Evolutionary conservation across 1,284 basidiomycete genomes (phyloP), one percentile per base, ranked within the genome.

Genomic region (Bondarzewia mesenterica): DNA sequence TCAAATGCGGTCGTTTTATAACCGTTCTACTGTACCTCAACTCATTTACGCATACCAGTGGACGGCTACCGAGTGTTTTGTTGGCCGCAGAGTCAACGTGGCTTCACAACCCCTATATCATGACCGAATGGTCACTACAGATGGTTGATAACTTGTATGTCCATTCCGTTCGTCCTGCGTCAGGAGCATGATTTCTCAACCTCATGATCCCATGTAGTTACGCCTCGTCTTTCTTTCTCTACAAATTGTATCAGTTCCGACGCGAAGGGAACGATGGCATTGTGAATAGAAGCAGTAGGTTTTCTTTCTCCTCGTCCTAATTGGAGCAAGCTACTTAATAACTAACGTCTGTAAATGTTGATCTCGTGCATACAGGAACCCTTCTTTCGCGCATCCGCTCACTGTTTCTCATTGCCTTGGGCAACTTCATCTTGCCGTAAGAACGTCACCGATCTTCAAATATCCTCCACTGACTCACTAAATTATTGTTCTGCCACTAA

Each of bases 341-440:
- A n/a, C n/a, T n/a, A n/a, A n/a, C n/a, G n/a, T n/a, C n/a, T n/a
- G n/a, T n/a, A n/a, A n/a, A n/a, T 40, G 44, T 47, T 32, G 40
- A 54, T 20, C 44, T 41, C n/a, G 41, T 42, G 20, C 20, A 21
- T n/a, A 22, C 21, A 58, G 58, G 54, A 40, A 50, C 50, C 18
- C 51, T 59, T 6, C 47, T 59, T 16, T 42, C 49, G 12, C 55
- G 59, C 15, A 37, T 63, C 16, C 55, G 53, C 12, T 55, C 54
- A 10, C 43, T 65, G 10, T 68, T 66, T 41, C 50, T 56, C 23
- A 64, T 69, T 25, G 60, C 64, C 0, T 50, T 66, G 12, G 57
- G 59, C 14, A 65, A 66, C 42, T 68, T 65, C 54, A 55, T 68
- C 4, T 61, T 68, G 50, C 67, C 65, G 25, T 56, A 55, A 21